Base-by-base conservation (phyloP, 1,284 basidiomycete genomes). In the Fistulinella cinereoalba region DNA sequence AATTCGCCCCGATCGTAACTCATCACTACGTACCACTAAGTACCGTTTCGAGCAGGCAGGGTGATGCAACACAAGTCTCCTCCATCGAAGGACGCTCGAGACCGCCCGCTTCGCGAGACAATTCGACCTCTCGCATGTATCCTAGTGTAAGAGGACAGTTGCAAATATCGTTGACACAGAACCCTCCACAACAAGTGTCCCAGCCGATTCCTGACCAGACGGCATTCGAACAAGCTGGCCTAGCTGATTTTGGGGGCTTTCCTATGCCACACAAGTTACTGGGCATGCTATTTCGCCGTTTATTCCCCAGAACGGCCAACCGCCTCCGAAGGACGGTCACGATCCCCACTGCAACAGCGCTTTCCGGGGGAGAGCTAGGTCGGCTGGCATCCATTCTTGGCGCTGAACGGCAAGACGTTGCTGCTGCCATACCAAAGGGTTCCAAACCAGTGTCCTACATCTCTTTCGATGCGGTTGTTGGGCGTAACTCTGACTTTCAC, bases 401-500 rank as follows among this genome's bases (percentile, higher is more conserved):
- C 15, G 53, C 8, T 47, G 41, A 32, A 22, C 23, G 12, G 31
- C 27, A 16, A 43, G 55, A 27, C 61, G 54, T 5, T 12, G 6
- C 12, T 15, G 64, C 59, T 6, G 49, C 43, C 37, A 47, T 66
- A 3, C 64, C 67, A 3, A 61, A 69, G 15, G 77, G 74, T 24
- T 70, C 71, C 28, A 80, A 75, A 54, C 62, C 71, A 0, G 92
- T 91, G 1, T 78, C 87, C 1, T 98, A 97, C 65, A 83, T 97
- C 41, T 80, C 85, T 3, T 97, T 97, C 63, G 81, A 90, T 34
- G 88, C 89, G 0, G 70, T 81, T 11, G 91, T 96, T 4, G 90
- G 90, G 0, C 75, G 88, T 43, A 98, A 98, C 65, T 96, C 92
- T 19, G 73, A 79, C n/a, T 97, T 99, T 63, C 79, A 83, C 41